These are phyloP conservation scores for Suhomyces bolitotheri DNA, from an alignment of 1,139 yeast genomes.

Conservation along the genomic window DNA sequence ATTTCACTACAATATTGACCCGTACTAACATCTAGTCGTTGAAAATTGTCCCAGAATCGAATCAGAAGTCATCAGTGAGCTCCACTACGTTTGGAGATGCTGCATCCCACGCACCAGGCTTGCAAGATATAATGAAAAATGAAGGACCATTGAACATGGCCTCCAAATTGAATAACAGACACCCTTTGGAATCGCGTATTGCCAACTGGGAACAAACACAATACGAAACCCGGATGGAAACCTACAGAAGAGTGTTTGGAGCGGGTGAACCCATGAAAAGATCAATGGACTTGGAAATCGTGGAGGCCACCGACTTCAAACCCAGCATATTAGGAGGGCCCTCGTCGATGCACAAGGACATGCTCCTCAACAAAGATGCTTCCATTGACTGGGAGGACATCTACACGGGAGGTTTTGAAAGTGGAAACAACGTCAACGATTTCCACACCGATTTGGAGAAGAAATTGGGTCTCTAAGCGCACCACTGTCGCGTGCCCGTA, in stretches of 20 bases:
- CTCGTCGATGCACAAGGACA: constrained; percentile 66
- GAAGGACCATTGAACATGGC: constrained; percentile 64
- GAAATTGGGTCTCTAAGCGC: constrained; percentile 53
- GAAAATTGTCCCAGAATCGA: constrained; percentile 50
- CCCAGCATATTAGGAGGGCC: constrained; percentile 64
- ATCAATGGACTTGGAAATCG: constrained; percentile 78
- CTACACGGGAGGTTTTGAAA: constrained; percentile 57
- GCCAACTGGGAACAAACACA: constrained; percentile 81
- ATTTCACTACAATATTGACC: too few relatives aligned
- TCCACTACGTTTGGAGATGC: constrained; percentile 50
- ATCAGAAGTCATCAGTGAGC: constrained; percentile 42
- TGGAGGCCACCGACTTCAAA: constrained; percentile 69
- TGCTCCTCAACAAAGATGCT: constrained; percentile 73
- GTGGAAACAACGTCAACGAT: constrained; percentile 42
- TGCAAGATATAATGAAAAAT: constrained; percentile 58
- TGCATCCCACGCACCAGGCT: constrained; percentile 62
- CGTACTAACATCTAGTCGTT: constrained; percentile 40
- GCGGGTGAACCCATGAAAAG: constrained; percentile 92
- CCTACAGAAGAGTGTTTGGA: constrained; percentile 81
- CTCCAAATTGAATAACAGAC: constrained; percentile 75
- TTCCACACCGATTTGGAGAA: constrained; percentile 74
- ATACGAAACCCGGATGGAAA: constrained; percentile 68
- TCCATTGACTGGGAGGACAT: constrained; percentile 92
- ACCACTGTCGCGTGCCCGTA: too few relatives aligned
- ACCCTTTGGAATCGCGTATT: constrained; percentile 80